Evolutionary conservation across 306 rosid genomes (phyloP), one percentile per base, ranked within the genome.

Genomic region (Lathyrus oleraceus): DNA sequence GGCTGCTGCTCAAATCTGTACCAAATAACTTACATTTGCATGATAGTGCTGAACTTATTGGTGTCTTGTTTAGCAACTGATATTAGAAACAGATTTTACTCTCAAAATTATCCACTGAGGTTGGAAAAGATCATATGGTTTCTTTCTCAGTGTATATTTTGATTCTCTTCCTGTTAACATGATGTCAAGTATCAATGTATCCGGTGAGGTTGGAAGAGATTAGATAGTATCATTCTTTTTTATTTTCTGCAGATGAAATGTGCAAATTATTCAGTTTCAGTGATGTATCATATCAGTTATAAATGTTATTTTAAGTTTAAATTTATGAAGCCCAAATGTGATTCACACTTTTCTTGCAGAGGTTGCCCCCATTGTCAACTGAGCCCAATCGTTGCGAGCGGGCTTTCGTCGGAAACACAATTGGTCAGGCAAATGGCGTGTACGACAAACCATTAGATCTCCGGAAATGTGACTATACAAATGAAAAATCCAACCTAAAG

Each of bases 381-480:
- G 98, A 94, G 7, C 90, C 94, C 49, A 67, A 87, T 52, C 86
- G 98, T 11, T 94, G 98, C 7, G 97, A 90, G 84, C 90, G 89
- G 27, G 98, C 96, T 14, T 93, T 81, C 54, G 74, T 88, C 65
- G 98, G 98, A 19, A 94, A 94, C 82, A 93, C 97, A 2, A 93
- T 93, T 69, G 97, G 97, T 54, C 96, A 90, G 69, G 98, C 98
- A 72, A 94, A 90, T 43, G 97, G 98, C 56, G 97, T 90, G 19
- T 94, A 94, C 71, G 98, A 94, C 81, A 94, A 90, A 83, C 87
- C 92, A 8, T 81, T 94, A 30, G 97, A 94, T 83, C 97, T 94
- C 69, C 90, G 98, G 30, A 87, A 88, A 52, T 94, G 97, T 69
- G 92, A 94, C 73, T 93, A 43, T 78, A 81, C 97, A 13, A 88